Evolutionary conservation across 257 asterid genomes (phyloP), one percentile per base, ranked within the genome.

Genomic region (Dorcoceras hygrometricum): DNA sequence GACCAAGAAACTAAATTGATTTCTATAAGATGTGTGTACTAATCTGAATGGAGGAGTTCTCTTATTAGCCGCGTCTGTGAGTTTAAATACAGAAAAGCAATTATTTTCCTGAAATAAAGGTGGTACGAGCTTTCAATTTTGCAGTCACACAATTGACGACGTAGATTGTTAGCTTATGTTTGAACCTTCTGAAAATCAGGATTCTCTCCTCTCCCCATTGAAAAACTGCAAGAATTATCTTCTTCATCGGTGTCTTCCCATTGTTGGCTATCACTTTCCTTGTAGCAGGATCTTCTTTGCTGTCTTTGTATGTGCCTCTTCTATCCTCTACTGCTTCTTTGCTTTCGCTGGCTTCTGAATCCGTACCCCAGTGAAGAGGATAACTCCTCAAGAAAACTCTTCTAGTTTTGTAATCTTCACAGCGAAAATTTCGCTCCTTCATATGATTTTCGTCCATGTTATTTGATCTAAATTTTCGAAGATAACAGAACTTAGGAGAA

Each of bases 351-450:
- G 75, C 83, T 75, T 80, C 86, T 23, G 87, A 84, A 63, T 77
- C 83, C 0, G 71, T 46, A 7, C 81, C 82, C 83, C 83, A 78
- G 68, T 79, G 87, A 72, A 89, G 93, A 11, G 96, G 96, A 73
- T 89, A 87, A 78, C 96, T 87, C 80, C 96, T 85, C 75, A 87
- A 50, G 83, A 89, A 89, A 27, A 86, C 95, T 76, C 90, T 82
- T 71, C 96, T 82, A 22, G 81, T 80, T 67, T 71, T 85, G 5
- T 46, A 46, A 20, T 46, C 53, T 46, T 46, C 53, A 46, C 16
- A 46, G 53, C 53, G 53, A 16, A 43, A 46, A 46, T 8, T 46
- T 20, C 53, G 7, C 22, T 8, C 8, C 53, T 16, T 46, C 53
- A 46, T 16, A 16, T 46, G 4, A 46, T 46, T 46, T 46, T 16